Conservation (phyloP, 768 basidiomycete species). For the Lactifluus pinguis region DNA sequence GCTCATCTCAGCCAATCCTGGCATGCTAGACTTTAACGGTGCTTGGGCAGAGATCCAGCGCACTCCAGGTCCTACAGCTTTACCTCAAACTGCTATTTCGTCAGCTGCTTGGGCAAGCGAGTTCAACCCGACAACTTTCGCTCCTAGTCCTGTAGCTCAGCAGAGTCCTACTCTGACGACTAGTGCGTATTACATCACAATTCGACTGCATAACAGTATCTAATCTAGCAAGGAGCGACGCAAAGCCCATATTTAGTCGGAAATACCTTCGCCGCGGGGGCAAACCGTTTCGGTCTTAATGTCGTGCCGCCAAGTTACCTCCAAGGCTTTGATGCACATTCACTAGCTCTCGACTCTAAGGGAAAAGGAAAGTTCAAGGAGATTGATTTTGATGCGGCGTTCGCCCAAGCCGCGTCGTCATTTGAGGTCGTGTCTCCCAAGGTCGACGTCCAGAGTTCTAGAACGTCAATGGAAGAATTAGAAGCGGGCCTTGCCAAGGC, state of each 20-base stretch:
- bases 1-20: slow-evolving; percentile 23
- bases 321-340: slow-evolving; percentile 17
- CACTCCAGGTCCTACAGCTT: neutral
- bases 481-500: slow-evolving; percentile 29
- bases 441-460: slow-evolving; percentile 27
- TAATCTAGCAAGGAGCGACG: slow-evolving; percentile 1
- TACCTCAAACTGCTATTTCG: neutral
- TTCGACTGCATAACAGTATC: neutral
- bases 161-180: neutral
- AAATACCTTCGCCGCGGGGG: slow-evolving; percentile 10
- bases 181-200: neutral
- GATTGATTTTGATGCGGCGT: slow-evolving; percentile 79
- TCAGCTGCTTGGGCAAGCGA: slow-evolving; percentile 21
- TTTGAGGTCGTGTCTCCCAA: slow-evolving; percentile 33
- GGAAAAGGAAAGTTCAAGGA: slow-evolving; percentile 78
- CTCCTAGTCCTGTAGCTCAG: neutral
- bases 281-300: slow-evolving; percentile 19
- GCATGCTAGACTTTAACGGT: slow-evolving; percentile 1
- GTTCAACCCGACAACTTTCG: slow-evolving; percentile 8
- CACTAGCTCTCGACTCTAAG: slow-evolving; percentile 26
- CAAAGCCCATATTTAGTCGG: slow-evolving; percentile 1
- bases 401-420: slow-evolving; percentile 56
- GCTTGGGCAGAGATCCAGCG: slow-evolving; percentile 15
- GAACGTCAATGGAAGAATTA: slow-evolving; percentile 40
- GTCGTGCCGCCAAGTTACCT: slow-evolving; percentile 14